A percentile compares a stretch with the other conserved stretches of the same genome.
Conservation (phyloP, 306 rosid species). For the Cicer yamashitae region DNA sequence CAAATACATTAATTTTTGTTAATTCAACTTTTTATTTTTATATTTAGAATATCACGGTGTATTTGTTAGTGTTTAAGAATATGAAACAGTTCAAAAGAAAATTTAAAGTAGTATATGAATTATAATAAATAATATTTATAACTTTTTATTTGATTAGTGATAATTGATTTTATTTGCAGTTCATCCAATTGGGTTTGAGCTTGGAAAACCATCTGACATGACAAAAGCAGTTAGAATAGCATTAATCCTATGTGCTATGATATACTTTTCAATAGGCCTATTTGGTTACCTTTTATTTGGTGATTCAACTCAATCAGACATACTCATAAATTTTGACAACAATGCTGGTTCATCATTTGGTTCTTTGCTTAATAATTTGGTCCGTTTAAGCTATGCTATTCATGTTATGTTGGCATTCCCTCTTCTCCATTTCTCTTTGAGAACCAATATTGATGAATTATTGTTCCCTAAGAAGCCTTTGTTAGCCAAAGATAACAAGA, state of each 20-base stretch:
- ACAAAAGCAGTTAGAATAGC: slow-evolving; percentile 70
- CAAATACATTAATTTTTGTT: no score
- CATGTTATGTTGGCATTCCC: slow-evolving; percentile 87
- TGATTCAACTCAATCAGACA: slow-evolving; percentile 75
- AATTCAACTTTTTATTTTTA: no score
- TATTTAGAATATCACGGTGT: no score
- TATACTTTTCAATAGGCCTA: slow-evolving; percentile 77
- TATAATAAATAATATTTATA: no score
- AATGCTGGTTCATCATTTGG: slow-evolving; percentile 61
- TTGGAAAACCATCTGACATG: slow-evolving; percentile 78
- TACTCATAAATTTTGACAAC: slow-evolving; percentile 75
- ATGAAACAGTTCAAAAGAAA: no score
- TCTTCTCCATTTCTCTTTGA: slow-evolving; percentile 75
- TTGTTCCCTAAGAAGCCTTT: slow-evolving; percentile 68
- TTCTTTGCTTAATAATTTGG: slow-evolving; percentile 69
- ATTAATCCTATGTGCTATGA: slow-evolving; percentile 62
- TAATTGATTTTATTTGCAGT: slow-evolving; percentile 56
- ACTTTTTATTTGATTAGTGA: no score
- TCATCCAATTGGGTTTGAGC: slow-evolving; percentile 92
- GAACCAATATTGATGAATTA: slow-evolving; percentile 79
- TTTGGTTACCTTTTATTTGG: slow-evolving; percentile 93
- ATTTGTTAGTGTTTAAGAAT: no score
- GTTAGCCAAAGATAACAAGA: slow-evolving; percentile 58
- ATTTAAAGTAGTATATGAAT: no score
- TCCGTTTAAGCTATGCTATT: slow-evolving; percentile 81